phyloP scores from a whole-genome alignment of 106 monocot species.

The Dendrobium huoshanense region DNA sequence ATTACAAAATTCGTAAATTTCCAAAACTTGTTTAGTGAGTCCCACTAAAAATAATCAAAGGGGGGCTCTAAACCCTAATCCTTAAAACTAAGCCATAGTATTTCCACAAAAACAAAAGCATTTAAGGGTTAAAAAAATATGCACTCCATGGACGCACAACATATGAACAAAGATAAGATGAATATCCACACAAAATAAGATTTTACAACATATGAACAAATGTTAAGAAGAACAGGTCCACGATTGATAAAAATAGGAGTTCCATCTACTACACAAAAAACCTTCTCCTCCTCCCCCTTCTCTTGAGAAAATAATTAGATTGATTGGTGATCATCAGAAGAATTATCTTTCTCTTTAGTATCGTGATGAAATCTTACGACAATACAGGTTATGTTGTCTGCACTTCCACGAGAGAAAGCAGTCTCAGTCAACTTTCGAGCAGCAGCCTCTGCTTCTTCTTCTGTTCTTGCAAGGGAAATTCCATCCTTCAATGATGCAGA shows the following conservation, averaged over 20 bases:
- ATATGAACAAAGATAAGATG: neutral
- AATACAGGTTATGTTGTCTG: slow-evolving; percentile 88
- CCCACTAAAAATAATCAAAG: no score
- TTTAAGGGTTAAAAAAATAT: neutral
- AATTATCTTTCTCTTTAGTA: slow-evolving; percentile 14
- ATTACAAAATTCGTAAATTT: no score
- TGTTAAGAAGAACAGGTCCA: no score
- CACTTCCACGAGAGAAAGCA: slow-evolving; percentile 66
- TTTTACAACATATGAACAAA: no score
- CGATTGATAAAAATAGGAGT: no score
- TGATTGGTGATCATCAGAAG: neutral
- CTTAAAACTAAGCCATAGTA: neutral
- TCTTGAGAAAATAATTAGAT: neutral
- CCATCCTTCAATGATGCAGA: slow-evolving; percentile 43
- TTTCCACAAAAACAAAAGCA: neutral
- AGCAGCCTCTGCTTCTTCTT: slow-evolving; percentile 70
- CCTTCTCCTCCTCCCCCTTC: no score
- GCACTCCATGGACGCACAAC: neutral
- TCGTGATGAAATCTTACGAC: slow-evolving; percentile 82
- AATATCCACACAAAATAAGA: neutral
- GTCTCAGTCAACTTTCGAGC: slow-evolving; percentile 61
- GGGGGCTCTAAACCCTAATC: neutral
- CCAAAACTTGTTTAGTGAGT: no score
- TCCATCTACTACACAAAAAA: no score
- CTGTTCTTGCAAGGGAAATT: slow-evolving; percentile 41